Evolutionary conservation across 306 rosid genomes (phyloP).

Genomic region (Cucumis hystrix): DNA sequence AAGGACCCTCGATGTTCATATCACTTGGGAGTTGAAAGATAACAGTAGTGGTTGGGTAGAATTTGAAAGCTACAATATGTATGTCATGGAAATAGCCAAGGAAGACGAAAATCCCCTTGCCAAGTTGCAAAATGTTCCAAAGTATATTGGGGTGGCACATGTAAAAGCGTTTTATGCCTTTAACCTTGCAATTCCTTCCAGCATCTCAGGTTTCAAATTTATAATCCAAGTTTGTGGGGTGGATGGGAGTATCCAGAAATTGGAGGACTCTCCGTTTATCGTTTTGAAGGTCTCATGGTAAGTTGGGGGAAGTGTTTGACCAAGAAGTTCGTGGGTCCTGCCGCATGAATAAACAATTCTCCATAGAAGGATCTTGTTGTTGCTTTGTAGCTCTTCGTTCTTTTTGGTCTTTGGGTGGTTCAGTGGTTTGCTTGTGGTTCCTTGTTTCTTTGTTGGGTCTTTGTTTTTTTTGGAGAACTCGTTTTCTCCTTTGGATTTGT

Average conservation of each 20-base stretch:
- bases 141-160: conserved; percentile 57
- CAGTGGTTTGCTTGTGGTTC: background rate
- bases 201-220: conserved; percentile 34
- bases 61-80: conserved; percentile 40
- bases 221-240: conserved; percentile 46
- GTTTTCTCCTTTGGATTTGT: background rate
- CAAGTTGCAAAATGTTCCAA: conserved; percentile 1
- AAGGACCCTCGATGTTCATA: conserved; percentile 37
- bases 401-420: background rate
- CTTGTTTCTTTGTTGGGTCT: background rate
- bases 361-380: background rate
- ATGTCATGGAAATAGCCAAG: conserved; percentile 33
- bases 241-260: conserved; percentile 56
- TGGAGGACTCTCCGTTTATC: conserved; percentile 52
- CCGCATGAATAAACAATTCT: too few relatives aligned
- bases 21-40: conserved; percentile 58
- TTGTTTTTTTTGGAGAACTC: too few relatives aligned
- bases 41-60: conserved; percentile 1
- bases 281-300: conserved; percentile 24
- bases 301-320: background rate
- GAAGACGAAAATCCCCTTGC: conserved; percentile 5
- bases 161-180: conserved; percentile 54
- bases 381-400: background rate
- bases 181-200: conserved; percentile 33
- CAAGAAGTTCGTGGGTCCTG: background rate